Evolutionary conservation across 176 grass and related monocot species (phyloP).

Genomic region (Chloris gayana): DNA sequence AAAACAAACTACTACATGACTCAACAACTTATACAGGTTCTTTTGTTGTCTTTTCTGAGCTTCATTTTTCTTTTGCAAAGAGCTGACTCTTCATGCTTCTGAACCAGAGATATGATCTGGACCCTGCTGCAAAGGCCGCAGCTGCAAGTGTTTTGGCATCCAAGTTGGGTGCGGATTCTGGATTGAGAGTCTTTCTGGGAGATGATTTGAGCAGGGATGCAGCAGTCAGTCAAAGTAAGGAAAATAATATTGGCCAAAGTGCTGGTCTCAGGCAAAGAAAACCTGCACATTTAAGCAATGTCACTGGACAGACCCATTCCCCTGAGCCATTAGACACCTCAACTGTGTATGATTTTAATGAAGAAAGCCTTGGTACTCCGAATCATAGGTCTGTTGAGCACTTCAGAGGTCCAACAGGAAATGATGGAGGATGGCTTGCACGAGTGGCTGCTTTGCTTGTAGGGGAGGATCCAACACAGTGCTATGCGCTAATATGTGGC

Average conservation of each 20-base stretch:
- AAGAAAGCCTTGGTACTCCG: constrained; percentile 43
- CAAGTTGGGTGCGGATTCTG: constrained; percentile 81
- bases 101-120: constrained; percentile 86
- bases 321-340: constrained; percentile 41
- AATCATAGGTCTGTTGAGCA: constrained; percentile 62
- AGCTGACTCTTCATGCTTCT: constrained; percentile 29
- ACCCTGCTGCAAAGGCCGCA: constrained; percentile 90
- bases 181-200: constrained; percentile 73
- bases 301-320: constrained; percentile 1
- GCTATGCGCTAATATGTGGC: constrained; percentile 83
- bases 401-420: constrained; percentile 55
- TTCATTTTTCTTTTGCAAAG: background rate
- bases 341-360: constrained; percentile 46
- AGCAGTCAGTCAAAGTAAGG: constrained; percentile 40
- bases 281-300: constrained; percentile 18
- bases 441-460: constrained; percentile 83
- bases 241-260: constrained; percentile 38
- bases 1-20: constrained; percentile 93
- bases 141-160: constrained; percentile 93
- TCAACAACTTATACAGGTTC: constrained; percentile 94
- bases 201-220: constrained; percentile 55
- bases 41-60: background rate
- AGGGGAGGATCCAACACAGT: constrained; percentile 95
- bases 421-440: constrained; percentile 78
- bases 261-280: constrained; percentile 66